Evolutionary conservation across 345 rosid genomes (phyloP).

Genomic region (Dimocarpus longan): DNA sequence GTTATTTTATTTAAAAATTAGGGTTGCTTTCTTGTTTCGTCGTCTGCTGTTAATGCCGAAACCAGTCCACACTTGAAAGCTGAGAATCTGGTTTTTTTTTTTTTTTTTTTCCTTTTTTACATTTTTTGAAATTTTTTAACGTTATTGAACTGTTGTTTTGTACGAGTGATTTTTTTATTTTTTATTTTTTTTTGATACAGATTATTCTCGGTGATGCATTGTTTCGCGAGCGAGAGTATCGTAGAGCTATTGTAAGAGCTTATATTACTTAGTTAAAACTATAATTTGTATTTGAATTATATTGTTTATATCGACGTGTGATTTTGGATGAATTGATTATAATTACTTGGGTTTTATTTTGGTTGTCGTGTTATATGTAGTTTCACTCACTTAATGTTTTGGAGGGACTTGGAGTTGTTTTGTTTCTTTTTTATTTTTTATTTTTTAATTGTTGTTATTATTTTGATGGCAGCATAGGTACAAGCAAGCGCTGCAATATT

Average conservation of each 20-base stretch:
- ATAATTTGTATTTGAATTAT: background rate
- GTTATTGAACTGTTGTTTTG: constrained; percentile 2
- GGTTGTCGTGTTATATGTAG: background rate
- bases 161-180: background rate
- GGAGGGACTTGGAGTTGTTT: background rate
- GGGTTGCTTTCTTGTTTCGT: constrained; percentile 91
- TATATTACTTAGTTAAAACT: background rate
- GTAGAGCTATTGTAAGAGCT: constrained; percentile 81
- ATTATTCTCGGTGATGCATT: constrained; percentile 88
- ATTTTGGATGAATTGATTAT: background rate
- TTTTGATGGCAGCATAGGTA: constrained; percentile 57
- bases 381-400: background rate
- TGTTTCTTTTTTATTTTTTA: constrained; percentile 4
- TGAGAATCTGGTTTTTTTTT: constrained; percentile 68
- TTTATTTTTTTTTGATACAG: constrained; percentile 41
- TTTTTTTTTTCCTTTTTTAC: background rate
- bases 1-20: constrained; percentile 18
- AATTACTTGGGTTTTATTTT: background rate
- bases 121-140: background rate
- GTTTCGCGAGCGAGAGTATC: constrained; percentile 75
- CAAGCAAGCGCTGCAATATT: constrained; percentile 87
- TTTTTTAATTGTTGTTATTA: background rate
- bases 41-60: constrained; percentile 68
- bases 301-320: background rate
- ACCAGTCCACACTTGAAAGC: constrained; percentile 85